These are phyloP conservation scores for Pichia paraexigua DNA, from an alignment of 805 yeast species.

Conservation along the genomic window DNA sequence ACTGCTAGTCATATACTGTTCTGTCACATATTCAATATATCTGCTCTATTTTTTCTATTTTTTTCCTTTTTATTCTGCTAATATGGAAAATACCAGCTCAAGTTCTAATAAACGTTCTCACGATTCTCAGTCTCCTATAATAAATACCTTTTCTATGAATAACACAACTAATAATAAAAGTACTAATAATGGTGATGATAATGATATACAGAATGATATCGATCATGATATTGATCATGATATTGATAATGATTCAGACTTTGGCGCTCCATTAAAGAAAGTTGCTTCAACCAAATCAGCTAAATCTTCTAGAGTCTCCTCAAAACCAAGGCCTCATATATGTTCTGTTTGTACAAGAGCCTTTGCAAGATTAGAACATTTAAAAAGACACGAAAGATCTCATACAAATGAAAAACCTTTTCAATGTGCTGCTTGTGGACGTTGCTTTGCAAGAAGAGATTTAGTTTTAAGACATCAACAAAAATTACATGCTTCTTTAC, in stretches of 20 bases:
- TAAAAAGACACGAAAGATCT: slow-evolving; percentile 87
- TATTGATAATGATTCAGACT: not conserved
- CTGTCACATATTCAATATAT: no score
- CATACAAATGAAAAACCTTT: slow-evolving; percentile 96
- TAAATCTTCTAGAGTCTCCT: slow-evolving; percentile 66
- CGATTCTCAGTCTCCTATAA: not conserved
- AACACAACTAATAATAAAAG: not conserved
- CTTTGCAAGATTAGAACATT: slow-evolving; percentile 90
- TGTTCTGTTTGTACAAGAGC: slow-evolving; percentile 90
- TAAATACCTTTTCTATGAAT: not conserved
- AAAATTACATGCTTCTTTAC: slow-evolving; percentile 65
- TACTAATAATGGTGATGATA: not conserved
- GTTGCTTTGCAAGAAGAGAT: slow-evolving; percentile 90
- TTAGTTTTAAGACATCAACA: slow-evolving; percentile 89
- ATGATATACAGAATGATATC: not conserved
- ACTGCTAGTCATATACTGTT: not conserved
- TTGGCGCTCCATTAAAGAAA: slow-evolving; percentile 6
- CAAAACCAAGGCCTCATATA: slow-evolving; percentile 89
- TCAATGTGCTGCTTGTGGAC: slow-evolving; percentile 92
- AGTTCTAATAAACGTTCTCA: not conserved
- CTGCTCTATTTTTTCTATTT: not conserved
- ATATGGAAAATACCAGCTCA: not conserved
- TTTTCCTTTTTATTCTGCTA: not conserved
- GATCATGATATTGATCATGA: not conserved
- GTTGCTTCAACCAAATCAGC: slow-evolving; percentile 28